Evolutionary conservation across 257 asterid species (phyloP), one percentile per base, ranked within the genome.

Genomic region (Jacaranda copaia): DNA sequence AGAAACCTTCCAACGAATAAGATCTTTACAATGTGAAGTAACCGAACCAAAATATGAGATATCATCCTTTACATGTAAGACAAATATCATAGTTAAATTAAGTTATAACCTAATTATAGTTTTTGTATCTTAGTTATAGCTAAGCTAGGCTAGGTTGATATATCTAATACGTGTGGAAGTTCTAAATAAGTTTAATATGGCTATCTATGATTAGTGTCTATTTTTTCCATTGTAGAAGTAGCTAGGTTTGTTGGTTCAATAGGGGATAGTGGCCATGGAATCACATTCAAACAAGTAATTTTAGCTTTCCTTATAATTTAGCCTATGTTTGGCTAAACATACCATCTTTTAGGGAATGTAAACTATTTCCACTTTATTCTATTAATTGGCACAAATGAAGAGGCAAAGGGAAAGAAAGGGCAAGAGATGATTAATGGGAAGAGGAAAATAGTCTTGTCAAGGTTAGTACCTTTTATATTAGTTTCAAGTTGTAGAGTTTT

Each of bases 251-350:
- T 16, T 18, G 25, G 4, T 55, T 18, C 35, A 16, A 55, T 51
- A 18, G 61, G 1, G 7, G 35, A 10, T 12, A 16, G 6, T 1
- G n/a, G 4, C 19, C 16, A 13, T 51, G 16, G 46, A 42, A 4
- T 4, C 1, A 15, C 1, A 13, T 13, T 51, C 19, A 13, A 55
- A 55, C 32, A 6, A 6, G 36, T 57, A 15, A 57, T 3, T 19
- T 18, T 57, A 57, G 38, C 63, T 57, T 57, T 57, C 36, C 63
- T 57, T 57, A 3, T 25, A 25, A 42, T 25, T 10, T 59, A 11
- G 42, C 18, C 70, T 65, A 65, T 63, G 13, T 38, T 65, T n/a
- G 36, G 53, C 68, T 36, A 62, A 38, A 38, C 68, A 62, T 35
- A 12, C 19, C 48, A 57, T 59, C 8, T 9, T 9, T 58, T 25